Percentiles rank a stretch among this genome's conserved stretches.
Conservation (phyloP, 2,329 filamentous ascomycete genomes). For the Trichophyton benhamiae region DNA sequence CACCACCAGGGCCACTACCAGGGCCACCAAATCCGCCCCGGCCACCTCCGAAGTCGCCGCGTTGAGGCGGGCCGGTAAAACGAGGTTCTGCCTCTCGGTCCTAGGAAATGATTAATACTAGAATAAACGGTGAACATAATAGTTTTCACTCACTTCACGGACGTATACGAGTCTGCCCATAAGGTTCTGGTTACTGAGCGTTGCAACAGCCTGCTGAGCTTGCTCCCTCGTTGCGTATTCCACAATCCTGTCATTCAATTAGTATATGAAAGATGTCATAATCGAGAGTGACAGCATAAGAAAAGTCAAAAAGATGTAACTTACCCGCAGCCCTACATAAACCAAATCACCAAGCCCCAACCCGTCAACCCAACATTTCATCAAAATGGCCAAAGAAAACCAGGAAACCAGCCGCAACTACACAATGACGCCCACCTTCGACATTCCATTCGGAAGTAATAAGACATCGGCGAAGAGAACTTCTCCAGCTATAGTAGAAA, state of each 20-base stretch:
- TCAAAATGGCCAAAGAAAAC: slow-evolving; percentile 51
- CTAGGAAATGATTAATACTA: slow-evolving; percentile 36
- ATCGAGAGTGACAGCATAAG: background rate
- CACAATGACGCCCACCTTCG: slow-evolving; percentile 97
- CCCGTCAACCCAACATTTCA: slow-evolving; percentile 99
- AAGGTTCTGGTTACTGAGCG: slow-evolving; percentile 96
- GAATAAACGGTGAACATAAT: background rate
- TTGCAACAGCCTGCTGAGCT: slow-evolving; percentile 93
- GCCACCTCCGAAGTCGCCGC: slow-evolving; percentile 49
- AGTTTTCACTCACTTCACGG: slow-evolving; percentile 57
- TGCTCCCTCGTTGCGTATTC: slow-evolving; percentile 99
- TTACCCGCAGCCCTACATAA: slow-evolving; percentile 99
- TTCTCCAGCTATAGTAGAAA: slow-evolving; percentile 64
- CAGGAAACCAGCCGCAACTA: slow-evolving; percentile 73
- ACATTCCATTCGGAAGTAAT: slow-evolving; percentile 99
- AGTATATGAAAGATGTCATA: background rate
- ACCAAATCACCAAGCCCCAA: slow-evolving; percentile 79
- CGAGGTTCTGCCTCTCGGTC: slow-evolving; percentile 97
- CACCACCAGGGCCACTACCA: slow-evolving; percentile 38
- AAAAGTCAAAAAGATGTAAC: slow-evolving; percentile 28
- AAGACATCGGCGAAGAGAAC: slow-evolving; percentile 99
- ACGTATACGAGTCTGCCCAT: slow-evolving; percentile 99
- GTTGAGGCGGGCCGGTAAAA: slow-evolving; percentile 65
- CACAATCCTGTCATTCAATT: slow-evolving; percentile 68
- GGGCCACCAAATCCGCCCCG: slow-evolving; percentile 44